Percentiles rank a stretch among this genome's conserved stretches.
Conservation (phyloP, 1,284 basidiomycete species). For the Leccinum glutinopallens region DNA sequence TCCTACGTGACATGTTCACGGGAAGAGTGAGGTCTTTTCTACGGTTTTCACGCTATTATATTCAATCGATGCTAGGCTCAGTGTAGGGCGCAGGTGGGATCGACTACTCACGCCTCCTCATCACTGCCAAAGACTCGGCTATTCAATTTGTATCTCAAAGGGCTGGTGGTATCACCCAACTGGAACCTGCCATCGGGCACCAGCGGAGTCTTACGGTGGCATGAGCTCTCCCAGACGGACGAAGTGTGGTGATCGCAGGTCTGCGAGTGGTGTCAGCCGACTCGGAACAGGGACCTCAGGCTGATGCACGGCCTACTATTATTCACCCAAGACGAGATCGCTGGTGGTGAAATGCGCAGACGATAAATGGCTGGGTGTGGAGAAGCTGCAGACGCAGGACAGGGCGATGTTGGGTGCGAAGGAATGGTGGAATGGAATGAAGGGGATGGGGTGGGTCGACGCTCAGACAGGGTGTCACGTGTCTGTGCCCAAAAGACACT, state of each 20-base stretch:
- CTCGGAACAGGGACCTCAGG: constrained; percentile 7
- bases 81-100: constrained; percentile 47
- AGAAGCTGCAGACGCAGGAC: constrained; percentile 35
- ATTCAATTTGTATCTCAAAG: constrained; percentile 62
- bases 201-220: constrained; percentile 43
- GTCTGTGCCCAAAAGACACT: constrained; percentile 17
- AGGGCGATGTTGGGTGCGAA: constrained; percentile 33
- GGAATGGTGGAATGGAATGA: constrained; percentile 40
- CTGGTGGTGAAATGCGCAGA: constrained; percentile 30
- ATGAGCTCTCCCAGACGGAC: constrained; percentile 44
- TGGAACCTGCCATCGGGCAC: constrained; percentile 63
- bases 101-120: constrained; percentile 40
- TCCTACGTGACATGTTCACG: constrained; percentile 63
- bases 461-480: constrained; percentile 10
- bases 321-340: constrained; percentile 21
- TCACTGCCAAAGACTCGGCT: constrained; percentile 43
- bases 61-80: constrained; percentile 40
- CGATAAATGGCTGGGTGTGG: constrained; percentile 28
- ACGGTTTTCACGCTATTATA: constrained; percentile 22
- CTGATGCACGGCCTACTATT: constrained; percentile 17
- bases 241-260: constrained; percentile 35
- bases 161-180: constrained; percentile 54
- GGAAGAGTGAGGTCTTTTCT: constrained; percentile 39
- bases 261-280: constrained; percentile 15
- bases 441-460: constrained; percentile 30